phyloP scores from a whole-genome alignment of 2,329 filamentous ascomycete species.

The Alternaria consortialis region DNA sequence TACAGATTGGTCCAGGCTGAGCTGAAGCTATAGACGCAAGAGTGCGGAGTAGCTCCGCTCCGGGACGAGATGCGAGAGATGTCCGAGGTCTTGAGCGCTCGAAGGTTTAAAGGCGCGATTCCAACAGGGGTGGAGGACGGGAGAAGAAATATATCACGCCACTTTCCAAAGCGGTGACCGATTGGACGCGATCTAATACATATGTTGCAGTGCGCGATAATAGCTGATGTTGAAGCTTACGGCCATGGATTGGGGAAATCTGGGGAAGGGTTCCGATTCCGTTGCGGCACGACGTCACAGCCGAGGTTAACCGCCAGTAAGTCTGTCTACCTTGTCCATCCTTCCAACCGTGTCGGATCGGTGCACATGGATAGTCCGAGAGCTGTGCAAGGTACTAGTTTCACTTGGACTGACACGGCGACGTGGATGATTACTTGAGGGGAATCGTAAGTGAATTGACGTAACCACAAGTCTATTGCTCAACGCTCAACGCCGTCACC shows the following conservation, averaged over 20 bases:
- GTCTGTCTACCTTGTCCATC: conserved; percentile 15
- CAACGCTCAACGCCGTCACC: conserved; percentile 45
- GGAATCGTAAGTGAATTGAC: conserved; percentile 34
- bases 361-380: background rate
- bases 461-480: conserved; percentile 21
- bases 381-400: background rate
- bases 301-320: conserved; percentile 42
- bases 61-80: conserved; percentile 9
- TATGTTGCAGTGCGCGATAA: background rate
- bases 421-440: background rate
- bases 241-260: conserved; percentile 19
- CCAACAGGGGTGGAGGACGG: background rate
- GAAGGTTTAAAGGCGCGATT: background rate
- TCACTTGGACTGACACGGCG: background rate
- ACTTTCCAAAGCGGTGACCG: background rate
- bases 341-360: conserved; percentile 14
- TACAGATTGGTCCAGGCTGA: conserved; percentile 12
- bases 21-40: conserved; percentile 22
- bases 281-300: conserved; percentile 30
- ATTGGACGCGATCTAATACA: background rate
- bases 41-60: conserved; percentile 28
- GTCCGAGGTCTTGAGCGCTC: background rate
- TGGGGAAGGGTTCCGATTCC: conserved; percentile 28
- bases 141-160: background rate
- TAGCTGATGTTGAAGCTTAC: conserved; percentile 5